A percentile compares a stretch with the other conserved stretches of the same genome.
phyloP scores from a whole-genome alignment of 768 basidiomycete genomes.

The Serendipita sp. region DNA sequence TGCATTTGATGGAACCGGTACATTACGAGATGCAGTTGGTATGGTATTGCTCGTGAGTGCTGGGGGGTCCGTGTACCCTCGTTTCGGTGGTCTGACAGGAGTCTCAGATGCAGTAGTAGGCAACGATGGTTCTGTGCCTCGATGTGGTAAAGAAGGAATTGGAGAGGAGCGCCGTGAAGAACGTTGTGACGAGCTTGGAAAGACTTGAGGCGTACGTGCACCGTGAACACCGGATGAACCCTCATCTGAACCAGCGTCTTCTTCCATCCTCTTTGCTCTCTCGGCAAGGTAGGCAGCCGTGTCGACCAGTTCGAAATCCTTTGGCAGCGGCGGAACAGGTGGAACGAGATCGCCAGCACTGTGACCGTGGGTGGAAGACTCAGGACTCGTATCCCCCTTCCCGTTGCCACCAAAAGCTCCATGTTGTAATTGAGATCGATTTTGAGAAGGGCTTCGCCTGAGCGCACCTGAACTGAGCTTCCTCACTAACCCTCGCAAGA shows the following conservation, averaged over 20 bases:
- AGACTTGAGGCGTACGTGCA: background rate
- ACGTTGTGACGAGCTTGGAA: background rate
- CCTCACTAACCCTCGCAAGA: constrained; percentile 1
- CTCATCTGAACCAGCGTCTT: background rate
- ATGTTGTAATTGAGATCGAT: background rate
- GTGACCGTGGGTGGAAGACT: background rate
- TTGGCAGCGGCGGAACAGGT: background rate
- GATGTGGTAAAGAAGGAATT: background rate
- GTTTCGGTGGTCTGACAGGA: background rate
- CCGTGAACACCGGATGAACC: background rate
- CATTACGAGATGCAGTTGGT: background rate
- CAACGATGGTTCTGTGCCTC: background rate
- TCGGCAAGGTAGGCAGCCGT: background rate
- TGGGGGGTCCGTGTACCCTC: background rate
- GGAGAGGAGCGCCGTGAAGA: background rate
- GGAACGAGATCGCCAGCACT: background rate
- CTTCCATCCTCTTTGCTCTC: background rate
- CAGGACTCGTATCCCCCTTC: background rate
- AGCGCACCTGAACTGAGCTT: background rate
- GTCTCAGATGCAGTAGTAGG: background rate
- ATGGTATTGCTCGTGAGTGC: background rate
- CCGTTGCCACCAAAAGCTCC: background rate
- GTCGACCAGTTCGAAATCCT: constrained; percentile 2
- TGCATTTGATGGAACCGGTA: background rate
- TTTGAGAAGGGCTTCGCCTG: background rate